phyloP scores from a whole-genome alignment of 192 early-diverging fungal species.

The Glomus cerebriforme region DNA sequence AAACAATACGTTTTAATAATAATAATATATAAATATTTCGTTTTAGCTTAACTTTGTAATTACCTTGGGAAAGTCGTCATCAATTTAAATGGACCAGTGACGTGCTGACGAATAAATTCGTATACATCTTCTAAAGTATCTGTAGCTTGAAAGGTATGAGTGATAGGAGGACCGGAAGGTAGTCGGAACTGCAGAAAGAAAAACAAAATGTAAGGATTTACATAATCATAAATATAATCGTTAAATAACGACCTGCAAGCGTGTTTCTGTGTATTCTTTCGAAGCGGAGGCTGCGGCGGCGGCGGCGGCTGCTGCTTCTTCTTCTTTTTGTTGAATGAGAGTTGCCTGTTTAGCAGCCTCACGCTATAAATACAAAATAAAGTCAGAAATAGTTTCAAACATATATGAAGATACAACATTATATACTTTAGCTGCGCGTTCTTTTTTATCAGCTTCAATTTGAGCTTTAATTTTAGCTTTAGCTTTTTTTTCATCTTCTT shows the following conservation, averaged over 20 bases:
- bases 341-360: constrained; percentile 35
- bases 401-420: background rate
- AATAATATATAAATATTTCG: background rate
- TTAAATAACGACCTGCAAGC: constrained; percentile 71
- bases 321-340: constrained; percentile 32
- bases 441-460: constrained; percentile 79
- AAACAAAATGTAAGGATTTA: background rate
- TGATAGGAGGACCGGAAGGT: constrained; percentile 45
- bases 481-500: constrained; percentile 75
- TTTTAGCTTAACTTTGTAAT: background rate
- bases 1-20: background rate
- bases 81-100: constrained; percentile 60
- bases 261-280: constrained; percentile 73
- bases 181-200: background rate
- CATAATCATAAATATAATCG: background rate
- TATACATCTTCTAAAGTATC: constrained; percentile 64
- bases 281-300: constrained; percentile 42
- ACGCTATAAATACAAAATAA: constrained; percentile 35
- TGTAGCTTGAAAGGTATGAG: constrained; percentile 61
- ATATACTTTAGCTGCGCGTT: constrained; percentile 64
- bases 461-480: constrained; percentile 74
- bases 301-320: constrained; percentile 31
- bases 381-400: constrained; percentile 18
- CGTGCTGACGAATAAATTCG: constrained; percentile 52
- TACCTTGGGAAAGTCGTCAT: constrained; percentile 71